These are phyloP conservation scores for Komagataea norvegica DNA, from an alignment of 1,139 yeast genomes.

Conservation along the genomic window DNA sequence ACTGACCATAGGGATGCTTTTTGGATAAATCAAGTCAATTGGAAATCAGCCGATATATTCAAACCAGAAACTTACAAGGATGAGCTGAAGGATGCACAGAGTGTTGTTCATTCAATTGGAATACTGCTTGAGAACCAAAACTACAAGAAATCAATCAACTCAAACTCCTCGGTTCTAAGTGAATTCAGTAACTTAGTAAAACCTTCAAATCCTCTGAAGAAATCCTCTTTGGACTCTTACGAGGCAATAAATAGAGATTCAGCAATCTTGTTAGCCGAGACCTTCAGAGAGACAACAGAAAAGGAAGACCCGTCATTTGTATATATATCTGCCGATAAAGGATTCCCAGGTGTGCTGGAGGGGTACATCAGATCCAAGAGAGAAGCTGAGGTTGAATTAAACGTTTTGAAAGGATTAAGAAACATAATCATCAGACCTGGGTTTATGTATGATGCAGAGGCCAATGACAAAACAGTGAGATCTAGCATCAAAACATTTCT, in stretches of 20 bases:
- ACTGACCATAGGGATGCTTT: constrained; percentile 31
- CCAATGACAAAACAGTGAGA: constrained; percentile 32
- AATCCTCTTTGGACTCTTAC: constrained; percentile 43
- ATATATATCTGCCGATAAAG: constrained; percentile 76
- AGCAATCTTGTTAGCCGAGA: constrained; percentile 60
- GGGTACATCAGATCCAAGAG: constrained; percentile 74
- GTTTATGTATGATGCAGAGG: constrained; percentile 63
- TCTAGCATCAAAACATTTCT: constrained; percentile 30
- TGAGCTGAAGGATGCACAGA: constrained; percentile 44
- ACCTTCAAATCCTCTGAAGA: constrained; percentile 50
- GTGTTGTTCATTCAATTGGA: constrained; percentile 85
- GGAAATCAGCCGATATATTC: constrained; percentile 68
- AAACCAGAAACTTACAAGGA: constrained; percentile 52
- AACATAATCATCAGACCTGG: constrained; percentile 74
- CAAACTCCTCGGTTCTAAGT: constrained; percentile 31
- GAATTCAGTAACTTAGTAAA: constrained; percentile 24
- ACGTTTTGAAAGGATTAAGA: constrained; percentile 39
- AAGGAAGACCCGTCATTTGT: constrained; percentile 47
- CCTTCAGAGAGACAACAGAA: constrained; percentile 35
- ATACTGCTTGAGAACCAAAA: constrained; percentile 59
- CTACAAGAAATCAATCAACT: constrained; percentile 55
- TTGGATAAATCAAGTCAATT: constrained; percentile 59
- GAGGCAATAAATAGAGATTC: constrained; percentile 65
- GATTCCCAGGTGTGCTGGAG: constrained; percentile 60
- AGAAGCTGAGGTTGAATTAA: constrained; percentile 62